A percentile compares a stretch with the other conserved stretches of the same genome.
Conservation (phyloP, 805 yeast species). For the Candida nemodendra region DNA sequence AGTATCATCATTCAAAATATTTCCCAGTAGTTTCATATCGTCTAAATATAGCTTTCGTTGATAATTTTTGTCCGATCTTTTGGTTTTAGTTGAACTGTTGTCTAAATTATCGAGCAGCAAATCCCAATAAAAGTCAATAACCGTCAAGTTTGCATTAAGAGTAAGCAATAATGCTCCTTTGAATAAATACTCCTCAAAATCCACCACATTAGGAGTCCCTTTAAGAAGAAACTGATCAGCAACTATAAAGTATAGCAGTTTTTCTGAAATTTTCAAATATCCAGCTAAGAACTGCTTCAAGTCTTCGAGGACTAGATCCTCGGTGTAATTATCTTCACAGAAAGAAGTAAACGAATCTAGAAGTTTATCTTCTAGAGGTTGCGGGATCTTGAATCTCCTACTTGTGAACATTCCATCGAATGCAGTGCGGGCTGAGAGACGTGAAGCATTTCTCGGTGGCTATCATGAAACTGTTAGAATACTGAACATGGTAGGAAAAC, state of each 20-base stretch:
- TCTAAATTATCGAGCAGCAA: conserved; percentile 32
- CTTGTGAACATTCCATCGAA: conserved; percentile 20
- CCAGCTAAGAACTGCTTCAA: conserved; percentile 30
- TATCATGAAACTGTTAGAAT: too few relatives aligned
- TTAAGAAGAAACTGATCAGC: conserved; percentile 34
- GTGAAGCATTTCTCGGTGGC: conserved; percentile 4
- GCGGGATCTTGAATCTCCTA: conserved; percentile 34
- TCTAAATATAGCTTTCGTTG: conserved; percentile 33
- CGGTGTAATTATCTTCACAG: conserved; percentile 33
- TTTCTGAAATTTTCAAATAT: conserved; percentile 30
- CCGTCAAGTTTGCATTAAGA: conserved; percentile 31
- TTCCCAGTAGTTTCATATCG: conserved; percentile 34
- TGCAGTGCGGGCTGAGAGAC: conserved; percentile 12
- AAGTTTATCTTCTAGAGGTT: conserved; percentile 43
- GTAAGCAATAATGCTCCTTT: conserved; percentile 41
- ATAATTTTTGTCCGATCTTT: conserved; percentile 9
- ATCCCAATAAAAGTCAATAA: conserved; percentile 42
- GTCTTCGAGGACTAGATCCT: conserved; percentile 38
- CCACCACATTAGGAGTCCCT: conserved; percentile 41
- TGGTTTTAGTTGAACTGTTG: neutral
- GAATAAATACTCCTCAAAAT: conserved; percentile 44
- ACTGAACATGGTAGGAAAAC: too few relatives aligned
- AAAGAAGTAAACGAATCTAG: conserved; percentile 42
- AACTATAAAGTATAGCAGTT: conserved; percentile 30
- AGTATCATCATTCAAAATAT: conserved; percentile 31